Percentiles rank a stretch among this genome's conserved stretches.
Evolutionary conservation across 2,329 filamentous ascomycete species (phyloP).

Genomic region (Epichloe uncinata): DNA sequence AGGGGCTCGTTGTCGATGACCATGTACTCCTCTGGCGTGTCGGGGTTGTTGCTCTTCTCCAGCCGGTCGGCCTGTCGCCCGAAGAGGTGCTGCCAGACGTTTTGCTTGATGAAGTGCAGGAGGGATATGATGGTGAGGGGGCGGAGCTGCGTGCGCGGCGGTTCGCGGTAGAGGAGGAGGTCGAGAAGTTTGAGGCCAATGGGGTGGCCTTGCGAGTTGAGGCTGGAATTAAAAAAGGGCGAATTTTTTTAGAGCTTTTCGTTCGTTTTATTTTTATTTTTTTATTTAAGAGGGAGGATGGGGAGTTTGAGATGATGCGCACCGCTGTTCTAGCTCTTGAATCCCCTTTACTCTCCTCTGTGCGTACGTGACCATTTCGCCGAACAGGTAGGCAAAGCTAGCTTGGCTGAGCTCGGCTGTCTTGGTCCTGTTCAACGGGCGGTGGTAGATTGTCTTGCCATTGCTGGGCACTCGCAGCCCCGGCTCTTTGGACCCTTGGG

Average conservation of each 20-base stretch:
- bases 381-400: slow-evolving; percentile 91
- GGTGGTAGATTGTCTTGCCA: slow-evolving; percentile 96
- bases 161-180: slow-evolving; percentile 77
- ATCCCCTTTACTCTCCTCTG: slow-evolving; percentile 84
- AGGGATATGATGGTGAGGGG: slow-evolving; percentile 82
- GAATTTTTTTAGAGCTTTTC: too few relatives aligned
- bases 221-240: slow-evolving; percentile 35
- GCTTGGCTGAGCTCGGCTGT: slow-evolving; percentile 82
- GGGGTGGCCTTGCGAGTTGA: slow-evolving; percentile 85
- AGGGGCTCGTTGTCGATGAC: slow-evolving; percentile 98
- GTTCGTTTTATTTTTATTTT: not conserved
- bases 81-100: slow-evolving; percentile 87
- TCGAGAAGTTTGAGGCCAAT: slow-evolving; percentile 91
- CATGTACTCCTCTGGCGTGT: slow-evolving; percentile 93
- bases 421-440: slow-evolving; percentile 80
- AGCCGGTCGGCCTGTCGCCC: slow-evolving; percentile 80
- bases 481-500: slow-evolving; percentile 30
- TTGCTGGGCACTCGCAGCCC: slow-evolving; percentile 80
- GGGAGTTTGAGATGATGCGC: slow-evolving; percentile 5
- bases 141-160: slow-evolving; percentile 55
- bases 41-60: slow-evolving; percentile 71
- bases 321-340: slow-evolving; percentile 86
- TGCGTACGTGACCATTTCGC: slow-evolving; percentile 92
- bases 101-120: slow-evolving; percentile 88
- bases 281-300: too few relatives aligned